Conservation (phyloP, 495 filamentous ascomycete genomes). For the Terfezia boudieri region DNA sequence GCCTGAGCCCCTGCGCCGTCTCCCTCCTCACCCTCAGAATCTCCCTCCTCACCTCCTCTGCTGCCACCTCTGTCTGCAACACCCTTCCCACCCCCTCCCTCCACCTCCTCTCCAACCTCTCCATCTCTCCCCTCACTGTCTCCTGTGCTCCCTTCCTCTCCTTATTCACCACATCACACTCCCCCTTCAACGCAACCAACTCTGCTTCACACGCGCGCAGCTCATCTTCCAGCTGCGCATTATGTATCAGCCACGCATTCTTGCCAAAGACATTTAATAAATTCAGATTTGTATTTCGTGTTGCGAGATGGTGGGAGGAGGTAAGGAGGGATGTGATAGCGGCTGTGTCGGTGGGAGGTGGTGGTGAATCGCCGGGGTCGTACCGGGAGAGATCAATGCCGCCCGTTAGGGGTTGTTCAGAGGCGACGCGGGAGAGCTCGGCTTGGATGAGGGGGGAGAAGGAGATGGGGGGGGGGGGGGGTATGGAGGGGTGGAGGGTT, state of each 20-base stretch:
- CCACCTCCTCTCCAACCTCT: conserved; percentile 52
- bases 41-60: conserved; percentile 18
- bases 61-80: conserved; percentile 38
- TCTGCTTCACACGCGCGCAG: conserved; percentile 55
- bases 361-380: conserved; percentile 34
- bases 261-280: conserved; percentile 62
- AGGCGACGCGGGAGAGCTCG: conserved; percentile 38
- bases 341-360: conserved; percentile 11
- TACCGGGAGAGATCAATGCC: conserved; percentile 63
- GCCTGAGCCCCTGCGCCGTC: conserved; percentile 50
- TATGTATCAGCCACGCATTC: conserved; percentile 77
- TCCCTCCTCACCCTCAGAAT: conserved; percentile 50
- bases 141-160: conserved; percentile 22
- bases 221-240: conserved; percentile 52
- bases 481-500: conserved; percentile 23
- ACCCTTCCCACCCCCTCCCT: conserved; percentile 44
- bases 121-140: conserved; percentile 36
- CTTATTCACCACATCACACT: conserved; percentile 48
- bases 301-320: conserved; percentile 39
- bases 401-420: conserved; percentile 28
- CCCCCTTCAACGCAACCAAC: conserved; percentile 36
- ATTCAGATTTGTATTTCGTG: conserved; percentile 43
- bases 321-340: conserved; percentile 32
- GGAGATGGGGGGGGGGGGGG: conserved; percentile 15
- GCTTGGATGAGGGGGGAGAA: conserved; percentile 40